phyloP scores from a whole-genome alignment of 345 rosid species.

The Mallotus nudiflorus region DNA sequence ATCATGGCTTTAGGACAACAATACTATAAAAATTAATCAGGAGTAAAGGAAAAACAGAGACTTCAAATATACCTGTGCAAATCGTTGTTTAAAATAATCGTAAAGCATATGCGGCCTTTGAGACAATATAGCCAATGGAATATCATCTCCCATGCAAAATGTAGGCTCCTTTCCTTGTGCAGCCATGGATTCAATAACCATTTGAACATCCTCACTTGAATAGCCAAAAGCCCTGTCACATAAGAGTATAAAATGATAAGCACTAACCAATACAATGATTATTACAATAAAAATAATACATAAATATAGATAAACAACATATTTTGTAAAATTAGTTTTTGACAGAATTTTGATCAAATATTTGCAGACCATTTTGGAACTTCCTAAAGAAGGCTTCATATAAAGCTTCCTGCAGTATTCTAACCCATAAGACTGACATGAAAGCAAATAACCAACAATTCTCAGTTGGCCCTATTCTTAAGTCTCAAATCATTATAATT shows the following conservation, averaged over 20 bases:
- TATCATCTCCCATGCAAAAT: conserved; percentile 97
- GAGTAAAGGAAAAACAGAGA: background rate
- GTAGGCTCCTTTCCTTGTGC: conserved; percentile 98
- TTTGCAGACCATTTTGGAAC: background rate
- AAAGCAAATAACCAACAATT: background rate
- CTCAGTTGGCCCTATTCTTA: conserved; percentile 2
- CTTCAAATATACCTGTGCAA: conserved; percentile 77
- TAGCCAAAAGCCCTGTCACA: conserved; percentile 87
- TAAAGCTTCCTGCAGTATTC: background rate
- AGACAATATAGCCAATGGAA: conserved; percentile 82
- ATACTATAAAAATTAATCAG: conserved; percentile 28
- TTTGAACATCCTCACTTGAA: conserved; percentile 99
- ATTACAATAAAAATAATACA: background rate
- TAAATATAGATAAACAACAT: background rate
- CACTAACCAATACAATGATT: conserved; percentile 14
- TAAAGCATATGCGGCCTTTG: conserved; percentile 90
- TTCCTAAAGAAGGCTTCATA: background rate
- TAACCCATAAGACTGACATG: background rate
- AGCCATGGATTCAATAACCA: conserved; percentile 98
- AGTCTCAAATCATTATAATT: background rate
- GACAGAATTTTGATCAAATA: background rate
- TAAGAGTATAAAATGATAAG: conserved; percentile 23
- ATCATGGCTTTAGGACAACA: conserved; percentile 78
- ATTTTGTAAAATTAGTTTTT: background rate
- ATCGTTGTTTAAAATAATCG: conserved; percentile 97